Evolutionary conservation across 1,284 basidiomycete species (phyloP).

Genomic region (Cystobasidiaceae sp.): DNA sequence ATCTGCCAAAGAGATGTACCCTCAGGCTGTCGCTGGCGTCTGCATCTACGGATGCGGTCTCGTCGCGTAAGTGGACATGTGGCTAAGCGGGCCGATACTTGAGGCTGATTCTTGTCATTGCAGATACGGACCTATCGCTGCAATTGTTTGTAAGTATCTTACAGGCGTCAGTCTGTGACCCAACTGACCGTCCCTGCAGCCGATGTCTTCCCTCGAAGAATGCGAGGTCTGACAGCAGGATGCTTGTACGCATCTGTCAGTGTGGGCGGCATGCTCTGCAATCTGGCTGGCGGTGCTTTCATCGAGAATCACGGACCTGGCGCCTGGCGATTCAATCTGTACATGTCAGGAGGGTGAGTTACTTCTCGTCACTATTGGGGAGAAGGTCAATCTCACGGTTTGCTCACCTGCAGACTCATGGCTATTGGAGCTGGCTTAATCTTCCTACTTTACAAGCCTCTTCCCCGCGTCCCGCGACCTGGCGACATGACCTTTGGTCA

Average conservation of each 20-base stretch:
- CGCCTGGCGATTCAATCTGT: slow-evolving; percentile 10
- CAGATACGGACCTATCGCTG: neutral
- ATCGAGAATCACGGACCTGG: slow-evolving; percentile 6
- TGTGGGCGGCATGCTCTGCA: neutral
- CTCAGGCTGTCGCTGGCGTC: slow-evolving; percentile 9
- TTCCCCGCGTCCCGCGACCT: neutral
- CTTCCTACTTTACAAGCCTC: slow-evolving; percentile 2
- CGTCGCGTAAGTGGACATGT: neutral
- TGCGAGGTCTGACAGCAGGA: slow-evolving; percentile 17
- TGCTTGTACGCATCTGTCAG: slow-evolving; percentile 7
- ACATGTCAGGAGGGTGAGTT: slow-evolving; percentile 5
- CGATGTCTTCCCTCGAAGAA: slow-evolving; percentile 22
- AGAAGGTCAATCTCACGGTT: neutral
- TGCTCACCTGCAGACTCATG: neutral
- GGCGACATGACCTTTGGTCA: neutral
- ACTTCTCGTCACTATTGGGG: neutral
- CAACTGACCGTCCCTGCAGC: neutral
- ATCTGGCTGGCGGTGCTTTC: slow-evolving; percentile 7
- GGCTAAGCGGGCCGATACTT: neutral
- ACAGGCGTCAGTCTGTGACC: neutral
- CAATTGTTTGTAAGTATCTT: neutral
- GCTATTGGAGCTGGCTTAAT: neutral
- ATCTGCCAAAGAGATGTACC: neutral
- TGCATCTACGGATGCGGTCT: slow-evolving; percentile 10
- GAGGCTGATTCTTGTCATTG: neutral